These are phyloP conservation scores for Cylindrotheca closterium DNA, from an alignment of 108 stramenopile species.

Conservation along the genomic window DNA sequence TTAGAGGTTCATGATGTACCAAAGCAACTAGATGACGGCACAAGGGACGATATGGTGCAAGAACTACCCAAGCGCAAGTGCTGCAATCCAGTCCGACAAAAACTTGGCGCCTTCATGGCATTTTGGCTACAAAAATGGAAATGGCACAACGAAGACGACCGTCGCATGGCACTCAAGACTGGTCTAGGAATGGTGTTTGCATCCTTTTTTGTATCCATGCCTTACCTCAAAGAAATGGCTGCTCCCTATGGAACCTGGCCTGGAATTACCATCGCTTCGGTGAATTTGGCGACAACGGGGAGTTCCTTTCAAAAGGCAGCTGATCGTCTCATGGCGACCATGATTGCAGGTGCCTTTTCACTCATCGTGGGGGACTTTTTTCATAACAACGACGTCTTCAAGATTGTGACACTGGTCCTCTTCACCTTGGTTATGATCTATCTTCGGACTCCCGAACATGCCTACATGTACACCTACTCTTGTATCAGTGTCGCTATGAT, in stretches of 20 bases:
- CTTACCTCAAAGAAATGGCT: background rate
- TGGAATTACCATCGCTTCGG: background rate
- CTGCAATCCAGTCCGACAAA: background rate
- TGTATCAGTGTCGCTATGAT: background rate
- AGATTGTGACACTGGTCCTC: background rate
- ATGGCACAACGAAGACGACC: background rate
- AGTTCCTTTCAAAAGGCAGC: background rate
- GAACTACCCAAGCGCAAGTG: no score
- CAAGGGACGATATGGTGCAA: background rate
- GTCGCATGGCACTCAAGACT: background rate
- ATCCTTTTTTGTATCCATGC: background rate
- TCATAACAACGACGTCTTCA: background rate
- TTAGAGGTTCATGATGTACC: background rate
- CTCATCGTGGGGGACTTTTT: background rate
- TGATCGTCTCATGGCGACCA: background rate
- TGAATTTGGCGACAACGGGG: background rate
- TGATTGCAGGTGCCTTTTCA: background rate
- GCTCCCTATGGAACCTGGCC: background rate
- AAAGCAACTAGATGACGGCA: background rate
- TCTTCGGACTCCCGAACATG: background rate
- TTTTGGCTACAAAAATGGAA: background rate
- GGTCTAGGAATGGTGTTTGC: background rate
- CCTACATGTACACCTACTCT: background rate
- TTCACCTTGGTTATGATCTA: background rate
- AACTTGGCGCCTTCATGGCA: background rate